Conservation (phyloP, 2,329 filamentous ascomycete species). For the Venturia carpophila region DNA sequence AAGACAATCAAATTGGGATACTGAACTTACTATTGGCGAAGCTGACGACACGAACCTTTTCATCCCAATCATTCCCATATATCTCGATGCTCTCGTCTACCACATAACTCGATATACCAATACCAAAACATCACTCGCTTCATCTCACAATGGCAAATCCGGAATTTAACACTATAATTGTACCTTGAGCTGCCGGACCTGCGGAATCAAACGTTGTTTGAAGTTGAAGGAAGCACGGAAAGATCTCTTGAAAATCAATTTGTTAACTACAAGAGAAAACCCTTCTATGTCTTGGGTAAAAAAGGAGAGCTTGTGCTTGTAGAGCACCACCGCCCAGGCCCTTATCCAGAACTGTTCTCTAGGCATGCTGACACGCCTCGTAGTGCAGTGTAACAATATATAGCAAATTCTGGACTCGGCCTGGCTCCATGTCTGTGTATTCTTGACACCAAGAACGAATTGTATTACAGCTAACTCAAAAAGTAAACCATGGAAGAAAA, state of each 20-base stretch:
- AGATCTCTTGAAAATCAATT: conserved; percentile 11
- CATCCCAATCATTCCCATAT: conserved; percentile 6
- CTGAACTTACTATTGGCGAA: neutral
- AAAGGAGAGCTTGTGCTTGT: neutral
- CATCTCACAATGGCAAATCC: conserved; percentile 11
- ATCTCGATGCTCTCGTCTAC: conserved; percentile 13
- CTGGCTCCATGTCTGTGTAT: neutral
- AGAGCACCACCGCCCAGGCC: neutral
- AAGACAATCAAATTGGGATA: neutral
- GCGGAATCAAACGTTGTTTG: neutral
- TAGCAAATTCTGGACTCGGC: neutral
- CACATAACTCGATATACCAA: conserved; percentile 6
- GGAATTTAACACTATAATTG: neutral
- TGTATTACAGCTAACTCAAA: neutral
- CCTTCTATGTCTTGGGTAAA: conserved; percentile 13
- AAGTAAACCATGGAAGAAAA: too few species aligned
- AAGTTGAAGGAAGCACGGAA: conserved; percentile 13
- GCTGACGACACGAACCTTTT: conserved; percentile 8
- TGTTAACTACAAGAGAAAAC: conserved; percentile 11
- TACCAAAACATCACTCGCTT: conserved; percentile 8
- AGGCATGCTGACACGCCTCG: neutral
- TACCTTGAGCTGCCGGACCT: conserved; percentile 11
- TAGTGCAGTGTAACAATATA: neutral
- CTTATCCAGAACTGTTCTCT: neutral
- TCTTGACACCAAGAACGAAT: neutral